Base-by-base conservation (phyloP, 106 monocot genomes). In the Apostasia shenzhenica region DNA sequence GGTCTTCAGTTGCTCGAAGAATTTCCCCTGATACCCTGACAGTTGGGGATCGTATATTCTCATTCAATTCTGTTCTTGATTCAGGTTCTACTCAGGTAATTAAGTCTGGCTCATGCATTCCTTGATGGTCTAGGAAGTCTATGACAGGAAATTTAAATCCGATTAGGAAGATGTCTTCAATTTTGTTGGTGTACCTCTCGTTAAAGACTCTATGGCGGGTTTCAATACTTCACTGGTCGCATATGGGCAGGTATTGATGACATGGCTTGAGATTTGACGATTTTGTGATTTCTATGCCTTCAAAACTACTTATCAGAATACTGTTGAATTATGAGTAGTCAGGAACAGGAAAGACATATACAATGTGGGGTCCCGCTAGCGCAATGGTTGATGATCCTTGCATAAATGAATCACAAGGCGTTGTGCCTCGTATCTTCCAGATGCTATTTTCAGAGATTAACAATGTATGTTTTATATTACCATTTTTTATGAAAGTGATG, bases 321-420 rank as follows among this genome's bases (percentile, higher is more conserved):
- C 7, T 50, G 54, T 47, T 39, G 9, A 57, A 3, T 12, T 45
- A 26, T 48, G 10, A 46, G 40, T 41, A 97, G 95, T 86, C 86
- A 8, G 95, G 92, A 67, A 89, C 80, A 41, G 95, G 95, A 37
- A 97, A 97, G 75, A 92, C 89, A 7, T 89, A 92, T 80, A 97
- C 95, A 3, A 92, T 97, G 89, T 97, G 92, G 89, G 95, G 95
- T 3, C 92, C 92, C 2, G 84, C 80, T 0, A 87, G 82, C 54
- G 85, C 95, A 67, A 92, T 97, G 92, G 55, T 97, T 46, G 83
- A 89, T 46, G 72, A 60, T 9, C 44, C 61, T 47, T 75, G 82
- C 37, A 46, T 70, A 40, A 74, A 79, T 59, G 57, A 61, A 70
- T 70, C 65, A 50, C 86, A 82, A 61, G 95, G 95, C 54, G 60